Conservation (phyloP, 805 yeast genomes). For the Yamadazyma sp. region DNA sequence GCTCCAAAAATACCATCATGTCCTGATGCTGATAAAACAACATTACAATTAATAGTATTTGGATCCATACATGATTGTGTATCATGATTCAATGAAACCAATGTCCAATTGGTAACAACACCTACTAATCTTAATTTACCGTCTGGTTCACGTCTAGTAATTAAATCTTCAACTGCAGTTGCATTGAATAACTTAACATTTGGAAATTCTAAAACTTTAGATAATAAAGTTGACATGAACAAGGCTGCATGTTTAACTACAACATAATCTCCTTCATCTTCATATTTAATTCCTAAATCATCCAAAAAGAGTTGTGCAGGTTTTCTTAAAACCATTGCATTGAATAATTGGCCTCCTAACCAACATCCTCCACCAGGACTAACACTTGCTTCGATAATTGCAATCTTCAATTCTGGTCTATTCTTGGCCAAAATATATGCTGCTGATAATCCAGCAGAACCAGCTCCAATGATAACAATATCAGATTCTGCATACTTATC, state of each 20-base stretch:
- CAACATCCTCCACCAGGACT: constrained; percentile 80
- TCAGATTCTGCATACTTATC: constrained; percentile 75
- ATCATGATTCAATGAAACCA: constrained; percentile 72
- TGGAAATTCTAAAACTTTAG: constrained; percentile 68
- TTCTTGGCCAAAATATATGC: constrained; percentile 71
- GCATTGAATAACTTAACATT: constrained; percentile 78
- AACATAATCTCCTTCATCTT: constrained; percentile 77
- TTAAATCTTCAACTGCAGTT: constrained; percentile 76
- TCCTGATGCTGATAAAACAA: constrained; percentile 71
- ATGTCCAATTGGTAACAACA: constrained; percentile 81
- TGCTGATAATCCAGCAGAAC: constrained; percentile 72
- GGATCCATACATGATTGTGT: constrained; percentile 83
- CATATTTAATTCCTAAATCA: constrained; percentile 62
- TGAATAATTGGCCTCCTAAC: constrained; percentile 73
- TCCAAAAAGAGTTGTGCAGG: constrained; percentile 71
- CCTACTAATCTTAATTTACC: constrained; percentile 70
- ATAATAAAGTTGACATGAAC: constrained; percentile 67
- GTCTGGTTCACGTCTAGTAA: constrained; percentile 54
- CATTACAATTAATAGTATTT: constrained; percentile 64
- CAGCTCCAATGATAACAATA: constrained; percentile 74
- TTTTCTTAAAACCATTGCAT: constrained; percentile 77
- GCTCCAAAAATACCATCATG: constrained; percentile 87
- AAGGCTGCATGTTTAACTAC: constrained; percentile 80
- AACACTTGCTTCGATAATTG: constrained; percentile 71
- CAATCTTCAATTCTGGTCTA: constrained; percentile 73